Evolutionary conservation across 2,329 filamentous ascomycete genomes (phyloP), one percentile per base, ranked within the genome.

Genomic region (Fusarium pilosicola): DNA sequence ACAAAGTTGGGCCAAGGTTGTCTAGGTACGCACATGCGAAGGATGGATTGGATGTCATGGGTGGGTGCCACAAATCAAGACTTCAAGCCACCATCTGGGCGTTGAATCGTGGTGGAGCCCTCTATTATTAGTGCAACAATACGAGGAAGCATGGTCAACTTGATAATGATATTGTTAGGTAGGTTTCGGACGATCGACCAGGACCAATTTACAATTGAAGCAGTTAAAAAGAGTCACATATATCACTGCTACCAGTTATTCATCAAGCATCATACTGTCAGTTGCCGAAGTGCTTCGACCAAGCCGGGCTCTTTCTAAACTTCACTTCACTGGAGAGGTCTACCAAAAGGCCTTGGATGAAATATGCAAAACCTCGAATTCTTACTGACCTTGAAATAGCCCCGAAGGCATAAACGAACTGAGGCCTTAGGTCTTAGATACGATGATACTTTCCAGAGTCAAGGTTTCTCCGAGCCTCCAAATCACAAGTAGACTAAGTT

Each of bases 41-140:
- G 32, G 42, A 51, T 28, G 32, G 32, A 38, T 13, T 49, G 54
- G 49, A 67, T 68, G 65, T 68, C 65, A 68, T 68, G 65, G 64
- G 56, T 51, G 41, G 45, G 34, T 39, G 58, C 58, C 36, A 56
- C 59, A 56, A 54, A 28, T 26, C 42, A 61, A 69, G 66, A 49
- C 66, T 56, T 30, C 52, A 61, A 69, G 66, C 66, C 66, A 69
- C 65, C 69, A 69, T 69, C 49, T 68, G 56, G 56, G 65, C 65
- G 66, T 69, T 68, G 38, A 48, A 22, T 44, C 42, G 45, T 26
- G 41, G 56, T 63, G 66, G 66, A 24, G 54, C 39, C 36, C 36
- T 49, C 39, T 28, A 30, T 61, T 45, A 51, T 49, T 49, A 66
- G 56, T 59, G 56, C 56, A 12, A 49, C 32, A 51, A 59, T 63